These are phyloP conservation scores for Gardenia jasminoides DNA, from an alignment of 257 asterid species.

Conservation along the genomic window DNA sequence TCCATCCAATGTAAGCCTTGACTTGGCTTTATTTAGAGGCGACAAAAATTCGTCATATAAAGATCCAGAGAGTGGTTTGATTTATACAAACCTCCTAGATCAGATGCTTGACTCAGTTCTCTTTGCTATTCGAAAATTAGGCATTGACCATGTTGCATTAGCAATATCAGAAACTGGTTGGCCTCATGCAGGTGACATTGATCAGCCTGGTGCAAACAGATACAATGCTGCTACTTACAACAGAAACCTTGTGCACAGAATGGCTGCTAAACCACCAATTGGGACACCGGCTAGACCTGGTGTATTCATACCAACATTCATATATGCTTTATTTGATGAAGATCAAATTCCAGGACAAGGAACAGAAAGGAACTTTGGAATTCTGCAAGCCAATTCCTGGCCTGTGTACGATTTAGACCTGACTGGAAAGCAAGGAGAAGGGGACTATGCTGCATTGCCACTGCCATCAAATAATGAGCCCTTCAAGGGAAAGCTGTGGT, in stretches of 20 bases:
- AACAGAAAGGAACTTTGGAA: slow-evolving; percentile 77
- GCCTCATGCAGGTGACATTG: slow-evolving; percentile 79
- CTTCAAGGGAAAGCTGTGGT: slow-evolving; percentile 64
- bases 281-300: slow-evolving; percentile 81
- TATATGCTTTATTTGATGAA: slow-evolving; percentile 65
- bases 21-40: slow-evolving; percentile 43
- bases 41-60: slow-evolving; percentile 27
- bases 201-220: slow-evolving; percentile 57
- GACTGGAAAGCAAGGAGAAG: slow-evolving; percentile 32
- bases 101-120: slow-evolving; percentile 64
- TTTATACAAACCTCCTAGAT: slow-evolving; percentile 58
- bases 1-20: slow-evolving; percentile 38
- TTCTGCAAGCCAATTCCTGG: slow-evolving; percentile 37
- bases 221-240: slow-evolving; percentile 69
- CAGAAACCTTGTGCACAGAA: slow-evolving; percentile 44
- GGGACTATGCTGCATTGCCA: slow-evolving; percentile 24
- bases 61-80: slow-evolving; percentile 52
- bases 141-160: slow-evolving; percentile 36
- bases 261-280: slow-evolving; percentile 35
- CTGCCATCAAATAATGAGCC: slow-evolving; percentile 49
- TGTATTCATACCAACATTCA: slow-evolving; percentile 45
- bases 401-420: slow-evolving; percentile 65
- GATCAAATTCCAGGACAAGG: slow-evolving; percentile 55
- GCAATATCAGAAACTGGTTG: slow-evolving; percentile 77
- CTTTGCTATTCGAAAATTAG: slow-evolving; percentile 56